A percentile compares a stretch with the other conserved stretches of the same genome.
Conservation (phyloP, 352 stramenopile species). For the Blastocystis sp. region DNA sequence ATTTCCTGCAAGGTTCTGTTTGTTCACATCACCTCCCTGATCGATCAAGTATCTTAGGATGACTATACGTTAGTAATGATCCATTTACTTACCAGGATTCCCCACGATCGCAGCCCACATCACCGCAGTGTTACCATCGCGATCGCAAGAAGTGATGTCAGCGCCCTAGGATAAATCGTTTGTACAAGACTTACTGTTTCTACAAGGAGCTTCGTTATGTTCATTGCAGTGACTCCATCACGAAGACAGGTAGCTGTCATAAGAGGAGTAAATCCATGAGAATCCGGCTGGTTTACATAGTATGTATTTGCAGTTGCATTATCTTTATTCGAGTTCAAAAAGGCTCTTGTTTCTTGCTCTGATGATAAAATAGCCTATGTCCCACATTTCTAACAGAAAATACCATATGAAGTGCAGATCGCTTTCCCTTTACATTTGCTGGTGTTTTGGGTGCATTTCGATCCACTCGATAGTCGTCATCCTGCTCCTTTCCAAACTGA, state of each 20-base stretch:
- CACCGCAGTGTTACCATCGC: slow-evolving; percentile 64
- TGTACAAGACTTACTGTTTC: neutral
- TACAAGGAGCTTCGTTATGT: slow-evolving; percentile 8
- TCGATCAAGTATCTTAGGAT: slow-evolving; percentile 55
- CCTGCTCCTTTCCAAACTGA: neutral
- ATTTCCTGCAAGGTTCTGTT: slow-evolving; percentile 61
- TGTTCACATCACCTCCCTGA: neutral
- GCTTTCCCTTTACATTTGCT: slow-evolving; percentile 28
- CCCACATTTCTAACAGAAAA: neutral
- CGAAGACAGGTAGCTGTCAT: slow-evolving; percentile 45
- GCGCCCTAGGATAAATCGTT: neutral
- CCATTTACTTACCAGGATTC: neutral
- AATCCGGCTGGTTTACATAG: slow-evolving; percentile 35
- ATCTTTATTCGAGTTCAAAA: neutral
- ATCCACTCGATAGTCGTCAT: slow-evolving; percentile 33
- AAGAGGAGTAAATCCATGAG: slow-evolving; percentile 40
- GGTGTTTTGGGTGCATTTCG: slow-evolving; percentile 5
- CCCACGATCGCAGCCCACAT: slow-evolving; percentile 63
- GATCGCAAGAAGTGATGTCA: neutral
- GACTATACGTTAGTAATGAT: neutral
- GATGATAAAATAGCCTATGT: slow-evolving; percentile 27
- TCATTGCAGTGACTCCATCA: neutral
- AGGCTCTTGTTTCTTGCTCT: neutral
- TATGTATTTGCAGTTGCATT: neutral
- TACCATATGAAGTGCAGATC: slow-evolving; percentile 31